phyloP scores from a whole-genome alignment of 352 stramenopile species.

The Pythium sukuiense region DNA sequence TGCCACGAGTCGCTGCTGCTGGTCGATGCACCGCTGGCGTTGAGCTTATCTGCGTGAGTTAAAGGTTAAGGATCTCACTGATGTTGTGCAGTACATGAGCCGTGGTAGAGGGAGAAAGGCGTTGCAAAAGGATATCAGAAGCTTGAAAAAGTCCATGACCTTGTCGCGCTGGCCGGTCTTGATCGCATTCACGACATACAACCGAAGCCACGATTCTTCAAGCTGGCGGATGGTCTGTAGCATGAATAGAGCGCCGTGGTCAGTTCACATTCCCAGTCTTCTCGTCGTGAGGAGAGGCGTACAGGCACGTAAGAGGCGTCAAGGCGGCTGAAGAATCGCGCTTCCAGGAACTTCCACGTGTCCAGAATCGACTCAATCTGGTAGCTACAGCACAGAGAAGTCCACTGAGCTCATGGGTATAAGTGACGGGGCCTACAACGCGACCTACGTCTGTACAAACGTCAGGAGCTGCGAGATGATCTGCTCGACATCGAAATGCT shows the following conservation, averaged over 20 bases:
- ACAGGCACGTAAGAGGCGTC: constrained; percentile 72
- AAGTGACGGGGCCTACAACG: not conserved
- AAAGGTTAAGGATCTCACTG: constrained; percentile 24
- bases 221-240: constrained; percentile 64
- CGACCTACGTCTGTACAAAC: constrained; percentile 52
- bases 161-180: constrained; percentile 71
- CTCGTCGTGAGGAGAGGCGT: not conserved
- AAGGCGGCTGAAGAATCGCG: constrained; percentile 78
- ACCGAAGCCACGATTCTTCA: constrained; percentile 61
- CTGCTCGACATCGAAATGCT: constrained; percentile 79
- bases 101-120: not conserved
- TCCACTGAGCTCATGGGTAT: not conserved
- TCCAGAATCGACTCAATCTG: constrained; percentile 77
- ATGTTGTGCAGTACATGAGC: not conserved
- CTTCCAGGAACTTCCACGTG: constrained; percentile 77
- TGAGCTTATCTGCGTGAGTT: constrained; percentile 58
- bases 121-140: constrained; percentile 42
- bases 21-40: constrained; percentile 35
- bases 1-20: constrained; percentile 54
- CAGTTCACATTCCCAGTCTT: not conserved
- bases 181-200: constrained; percentile 80
- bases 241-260: not conserved
- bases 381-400: constrained; percentile 37
- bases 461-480: constrained; percentile 67
- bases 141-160: constrained; percentile 73